A percentile compares a stretch with the other conserved stretches of the same genome.
These are phyloP conservation scores for Pyrenopolyporus hunteri DNA, from an alignment of 495 filamentous ascomycete species.

Conservation along the genomic window DNA sequence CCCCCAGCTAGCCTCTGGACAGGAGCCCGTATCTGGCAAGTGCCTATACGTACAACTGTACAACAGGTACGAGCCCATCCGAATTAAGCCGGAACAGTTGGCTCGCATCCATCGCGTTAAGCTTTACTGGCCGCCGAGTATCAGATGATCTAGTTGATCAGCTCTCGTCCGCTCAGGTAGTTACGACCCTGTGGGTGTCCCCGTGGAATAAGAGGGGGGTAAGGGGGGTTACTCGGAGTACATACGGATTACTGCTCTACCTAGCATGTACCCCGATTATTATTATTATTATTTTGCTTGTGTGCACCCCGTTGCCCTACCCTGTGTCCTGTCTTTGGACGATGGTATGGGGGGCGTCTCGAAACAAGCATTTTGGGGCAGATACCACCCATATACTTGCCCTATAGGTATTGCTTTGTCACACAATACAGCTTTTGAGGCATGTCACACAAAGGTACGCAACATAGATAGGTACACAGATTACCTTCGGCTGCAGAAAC, in stretches of 20 bases:
- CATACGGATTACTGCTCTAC: constrained; percentile 7
- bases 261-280: neutral
- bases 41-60: constrained; percentile 32
- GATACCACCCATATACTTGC: constrained; percentile 39
- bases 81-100: constrained; percentile 31
- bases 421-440: constrained; percentile 17
- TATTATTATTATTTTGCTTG: neutral
- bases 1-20: constrained; percentile 16
- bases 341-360: constrained; percentile 3
- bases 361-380: constrained; percentile 29
- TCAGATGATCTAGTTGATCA: constrained; percentile 40
- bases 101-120: constrained; percentile 34
- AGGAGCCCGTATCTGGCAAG: constrained; percentile 24
- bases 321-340: too few relatives aligned
- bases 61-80: constrained; percentile 31
- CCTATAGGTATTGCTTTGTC: constrained; percentile 35
- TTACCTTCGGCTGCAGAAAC: constrained; percentile 29
- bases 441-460: constrained; percentile 25
- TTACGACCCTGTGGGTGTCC: constrained; percentile 27
- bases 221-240: constrained; percentile 26
- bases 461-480: too few relatives aligned
- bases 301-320: neutral
- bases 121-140: constrained; percentile 34
- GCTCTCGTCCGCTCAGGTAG: constrained; percentile 34
- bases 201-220: constrained; percentile 12